A percentile compares a stretch with the other conserved stretches of the same genome.
Evolutionary conservation across 768 basidiomycete species (phyloP).

Genomic region (Suillus subluteus): DNA sequence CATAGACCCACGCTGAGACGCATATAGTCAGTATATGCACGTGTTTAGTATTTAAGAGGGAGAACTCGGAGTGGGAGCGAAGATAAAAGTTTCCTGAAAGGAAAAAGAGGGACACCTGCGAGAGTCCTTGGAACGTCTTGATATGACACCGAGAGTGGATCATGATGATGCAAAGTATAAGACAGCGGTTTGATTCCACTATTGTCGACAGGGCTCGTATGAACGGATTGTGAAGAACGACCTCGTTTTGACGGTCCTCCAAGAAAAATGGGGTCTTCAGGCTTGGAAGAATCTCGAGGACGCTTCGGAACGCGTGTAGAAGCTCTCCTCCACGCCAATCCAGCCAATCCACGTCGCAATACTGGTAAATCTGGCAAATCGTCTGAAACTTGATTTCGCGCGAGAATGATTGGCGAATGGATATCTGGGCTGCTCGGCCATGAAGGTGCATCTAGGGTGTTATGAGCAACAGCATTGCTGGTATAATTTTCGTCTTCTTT

Average conservation of each 20-base stretch:
- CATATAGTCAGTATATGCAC: constrained; percentile 16
- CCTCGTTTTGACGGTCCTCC: neutral
- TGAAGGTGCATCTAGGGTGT: neutral
- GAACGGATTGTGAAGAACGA: constrained; percentile 7
- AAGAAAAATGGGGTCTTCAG: neutral
- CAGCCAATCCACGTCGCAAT: neutral
- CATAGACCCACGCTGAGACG: constrained; percentile 44
- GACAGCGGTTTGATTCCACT: neutral
- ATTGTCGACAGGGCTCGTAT: neutral
- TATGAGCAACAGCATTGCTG: neutral
- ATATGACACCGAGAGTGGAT: neutral
- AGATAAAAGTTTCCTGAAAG: neutral
- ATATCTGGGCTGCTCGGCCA: constrained; percentile 9
- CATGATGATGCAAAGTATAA: neutral
- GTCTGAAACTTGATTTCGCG: constrained; percentile 18
- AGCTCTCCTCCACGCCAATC: constrained; percentile 5
- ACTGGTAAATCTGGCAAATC: constrained; percentile 2
- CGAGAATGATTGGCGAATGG: neutral
- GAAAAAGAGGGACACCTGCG: neutral
- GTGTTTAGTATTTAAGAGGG: neutral
- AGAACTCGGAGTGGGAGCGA: neutral
- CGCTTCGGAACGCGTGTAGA: neutral
- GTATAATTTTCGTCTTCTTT: constrained; percentile 1
- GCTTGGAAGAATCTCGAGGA: neutral
- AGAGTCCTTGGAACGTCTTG: neutral